Conservation (phyloP, 257 asterid species). For the Coffea eugenioides region DNA sequence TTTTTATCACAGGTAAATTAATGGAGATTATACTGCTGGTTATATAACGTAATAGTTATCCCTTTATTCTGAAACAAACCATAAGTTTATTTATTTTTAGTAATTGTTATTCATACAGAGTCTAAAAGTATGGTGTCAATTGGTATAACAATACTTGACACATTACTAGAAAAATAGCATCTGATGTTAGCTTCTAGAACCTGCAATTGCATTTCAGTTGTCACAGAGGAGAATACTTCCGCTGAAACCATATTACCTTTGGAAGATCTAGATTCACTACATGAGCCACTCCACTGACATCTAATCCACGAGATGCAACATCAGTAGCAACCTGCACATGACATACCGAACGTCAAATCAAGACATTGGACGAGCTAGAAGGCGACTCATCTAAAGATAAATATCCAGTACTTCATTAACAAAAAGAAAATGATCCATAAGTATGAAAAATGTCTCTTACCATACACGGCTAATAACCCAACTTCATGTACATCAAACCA, state of each 20-base stretch:
- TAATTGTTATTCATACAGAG: no score
- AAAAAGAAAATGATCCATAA: neutral
- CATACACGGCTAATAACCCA: neutral
- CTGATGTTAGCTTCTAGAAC: conserved; percentile 3
- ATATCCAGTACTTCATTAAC: neutral
- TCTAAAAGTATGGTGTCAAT: neutral
- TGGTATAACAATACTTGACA: conserved; percentile 5
- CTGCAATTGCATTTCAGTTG: conserved; percentile 4
- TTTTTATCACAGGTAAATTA: neutral
- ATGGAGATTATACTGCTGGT: neutral
- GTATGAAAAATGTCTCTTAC: neutral
- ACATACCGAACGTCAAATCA: conserved; percentile 10
- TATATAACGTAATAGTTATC: neutral
- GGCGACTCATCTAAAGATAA: neutral
- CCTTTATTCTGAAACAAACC: neutral
- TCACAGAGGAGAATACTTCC: conserved; percentile 13
- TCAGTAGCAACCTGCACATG: conserved; percentile 85
- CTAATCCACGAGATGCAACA: conserved; percentile 92
- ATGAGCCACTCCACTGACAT: conserved; percentile 86
- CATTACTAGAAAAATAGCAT: conserved; percentile 2
- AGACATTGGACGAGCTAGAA: neutral
- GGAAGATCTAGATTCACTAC: conserved; percentile 89
- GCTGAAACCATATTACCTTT: conserved; percentile 47
- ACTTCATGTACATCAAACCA: neutral
- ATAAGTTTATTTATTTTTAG: no score